These are phyloP conservation scores for Neospermospora avenae DNA, from an alignment of 2,329 filamentous ascomycete genomes.

Conservation along the genomic window DNA sequence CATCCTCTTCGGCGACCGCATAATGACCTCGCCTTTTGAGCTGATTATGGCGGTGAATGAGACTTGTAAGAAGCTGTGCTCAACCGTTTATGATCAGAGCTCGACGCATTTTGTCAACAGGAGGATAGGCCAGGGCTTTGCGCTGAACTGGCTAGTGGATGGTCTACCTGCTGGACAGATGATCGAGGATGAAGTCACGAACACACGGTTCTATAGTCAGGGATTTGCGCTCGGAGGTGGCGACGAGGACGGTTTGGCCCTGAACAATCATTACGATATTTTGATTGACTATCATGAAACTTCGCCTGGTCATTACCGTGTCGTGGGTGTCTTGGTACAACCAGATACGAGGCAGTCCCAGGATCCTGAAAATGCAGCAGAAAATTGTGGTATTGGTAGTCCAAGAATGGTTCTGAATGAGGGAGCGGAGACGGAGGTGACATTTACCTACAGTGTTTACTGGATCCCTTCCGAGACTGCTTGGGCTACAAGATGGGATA, in stretches of 20 bases:
- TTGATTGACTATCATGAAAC: slow-evolving; percentile 88
- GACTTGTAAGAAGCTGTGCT: slow-evolving; percentile 79
- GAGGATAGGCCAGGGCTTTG: slow-evolving; percentile 81
- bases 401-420: slow-evolving; percentile 63
- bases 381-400: slow-evolving; percentile 57
- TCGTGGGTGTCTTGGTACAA: slow-evolving; percentile 88
- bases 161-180: slow-evolving; percentile 87
- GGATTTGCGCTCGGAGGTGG: slow-evolving; percentile 78
- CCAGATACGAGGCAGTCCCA: slow-evolving; percentile 68
- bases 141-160: slow-evolving; percentile 93
- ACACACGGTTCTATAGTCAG: slow-evolving; percentile 81
- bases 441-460: slow-evolving; percentile 89
- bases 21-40: slow-evolving; percentile 93
- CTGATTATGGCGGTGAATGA: slow-evolving; percentile 84
- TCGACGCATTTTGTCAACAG: slow-evolving; percentile 77
- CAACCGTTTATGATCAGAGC: slow-evolving; percentile 60
- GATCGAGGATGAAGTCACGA: slow-evolving; percentile 71
- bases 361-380: slow-evolving; percentile 42
- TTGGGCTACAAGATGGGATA: slow-evolving; percentile 98
- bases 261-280: slow-evolving; percentile 98
- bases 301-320: slow-evolving; percentile 67
- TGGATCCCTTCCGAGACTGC: slow-evolving; percentile 82
- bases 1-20: slow-evolving; percentile 95
- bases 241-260: slow-evolving; percentile 51
- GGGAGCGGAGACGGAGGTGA: slow-evolving; percentile 61